A percentile compares a stretch with the other conserved stretches of the same genome.
These are phyloP conservation scores for Phytophthora niederhauseri DNA, from an alignment of 352 stramenopile species.

Conservation along the genomic window DNA sequence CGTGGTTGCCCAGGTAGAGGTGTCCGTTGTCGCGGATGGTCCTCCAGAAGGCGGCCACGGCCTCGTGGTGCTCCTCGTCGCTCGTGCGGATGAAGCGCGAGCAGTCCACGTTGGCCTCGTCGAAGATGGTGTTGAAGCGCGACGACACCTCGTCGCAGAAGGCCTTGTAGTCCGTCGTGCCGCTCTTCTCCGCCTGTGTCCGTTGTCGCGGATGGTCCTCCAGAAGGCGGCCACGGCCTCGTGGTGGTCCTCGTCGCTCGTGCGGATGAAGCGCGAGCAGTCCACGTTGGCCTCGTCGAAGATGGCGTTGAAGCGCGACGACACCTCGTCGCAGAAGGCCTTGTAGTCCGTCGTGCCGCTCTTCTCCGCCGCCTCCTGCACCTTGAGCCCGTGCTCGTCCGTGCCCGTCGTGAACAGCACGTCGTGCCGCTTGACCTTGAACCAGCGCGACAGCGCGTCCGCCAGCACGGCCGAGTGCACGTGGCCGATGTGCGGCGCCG, in stretches of 20 bases:
- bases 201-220: conserved; percentile 86
- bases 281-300: conserved; percentile 92
- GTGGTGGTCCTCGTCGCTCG: conserved; percentile 95
- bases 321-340: conserved; percentile 94
- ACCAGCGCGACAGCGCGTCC: conserved; percentile 87
- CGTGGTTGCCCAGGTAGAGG: conserved; percentile 98
- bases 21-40: conserved; percentile 89
- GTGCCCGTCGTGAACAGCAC: conserved; percentile 97
- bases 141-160: conserved; percentile 95
- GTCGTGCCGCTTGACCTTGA: conserved; percentile 50
- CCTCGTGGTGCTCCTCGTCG: conserved; percentile 91
- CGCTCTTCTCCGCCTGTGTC: conserved; percentile 79
- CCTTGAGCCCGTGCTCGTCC: conserved; percentile 98
- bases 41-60: conserved; percentile 94
- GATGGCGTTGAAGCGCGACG: conserved; percentile 90
- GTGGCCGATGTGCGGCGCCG: conserved; percentile 98
- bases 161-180: conserved; percentile 77
- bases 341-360: conserved; percentile 82
- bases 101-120: conserved; percentile 91
- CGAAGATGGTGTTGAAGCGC: conserved; percentile 92
- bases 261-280: conserved; percentile 97
- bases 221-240: conserved; percentile 93
- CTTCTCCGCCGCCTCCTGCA: conserved; percentile 94
- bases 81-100: conserved; percentile 98
- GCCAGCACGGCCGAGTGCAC: conserved; percentile 96